Evolutionary conservation across 2,329 filamentous ascomycete species (phyloP).

Genomic region (Sporothrix humicola): DNA sequence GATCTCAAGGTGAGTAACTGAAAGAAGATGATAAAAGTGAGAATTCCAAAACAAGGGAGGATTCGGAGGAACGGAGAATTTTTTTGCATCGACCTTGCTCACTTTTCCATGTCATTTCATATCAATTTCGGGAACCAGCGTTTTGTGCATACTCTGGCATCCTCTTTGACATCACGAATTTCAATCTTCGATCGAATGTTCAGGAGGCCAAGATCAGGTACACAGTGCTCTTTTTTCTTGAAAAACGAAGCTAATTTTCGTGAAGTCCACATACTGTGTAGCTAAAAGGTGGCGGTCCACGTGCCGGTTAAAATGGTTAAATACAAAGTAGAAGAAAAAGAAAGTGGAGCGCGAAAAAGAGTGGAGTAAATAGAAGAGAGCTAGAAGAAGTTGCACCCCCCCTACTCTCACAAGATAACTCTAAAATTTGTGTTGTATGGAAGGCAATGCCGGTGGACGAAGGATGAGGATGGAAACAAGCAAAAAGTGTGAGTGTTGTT

Average conservation of each 20-base stretch:
- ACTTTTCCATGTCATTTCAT: not conserved
- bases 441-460: constrained; percentile 7
- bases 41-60: not conserved
- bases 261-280: not conserved
- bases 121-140: not conserved
- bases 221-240: not conserved
- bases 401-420: not conserved
- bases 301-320: constrained; percentile 33
- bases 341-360: not conserved
- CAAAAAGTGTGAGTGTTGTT: constrained; percentile 10
- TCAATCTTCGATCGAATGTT: not conserved
- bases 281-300: constrained; percentile 24
- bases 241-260: not conserved
- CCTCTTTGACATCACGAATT: not conserved
- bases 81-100: not conserved
- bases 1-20: not conserved
- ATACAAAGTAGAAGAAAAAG: not conserved
- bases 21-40: not conserved
- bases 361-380: not conserved
- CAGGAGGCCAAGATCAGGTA: not conserved
- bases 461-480: not conserved
- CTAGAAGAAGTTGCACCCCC: not conserved
- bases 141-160: not conserved
- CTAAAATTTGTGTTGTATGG: constrained; percentile 12
- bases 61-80: not conserved